A percentile compares a stretch with the other conserved stretches of the same genome.
Evolutionary conservation across 192 early-diverging fungal genomes (phyloP).

Genomic region (Dissophora ornata): DNA sequence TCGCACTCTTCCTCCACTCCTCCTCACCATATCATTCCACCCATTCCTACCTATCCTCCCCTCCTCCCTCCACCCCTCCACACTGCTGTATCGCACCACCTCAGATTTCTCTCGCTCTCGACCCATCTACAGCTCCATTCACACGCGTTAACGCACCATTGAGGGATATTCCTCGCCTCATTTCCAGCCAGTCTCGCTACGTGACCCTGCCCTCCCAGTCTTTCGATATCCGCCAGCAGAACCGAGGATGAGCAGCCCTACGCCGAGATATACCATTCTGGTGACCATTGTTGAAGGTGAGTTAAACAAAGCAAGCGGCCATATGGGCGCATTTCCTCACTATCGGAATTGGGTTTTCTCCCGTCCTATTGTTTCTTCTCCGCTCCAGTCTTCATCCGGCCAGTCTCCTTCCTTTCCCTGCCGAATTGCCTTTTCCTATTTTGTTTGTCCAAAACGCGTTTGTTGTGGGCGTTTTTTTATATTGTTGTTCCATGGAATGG

Average conservation of each 20-base stretch:
- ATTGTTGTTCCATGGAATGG: too few relatives aligned
- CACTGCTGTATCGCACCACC: too few relatives aligned
- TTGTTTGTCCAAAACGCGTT: too few relatives aligned
- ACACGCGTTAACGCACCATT: background rate
- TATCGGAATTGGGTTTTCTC: background rate
- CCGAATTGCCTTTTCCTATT: too few relatives aligned
- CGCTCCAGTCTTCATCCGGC: background rate
- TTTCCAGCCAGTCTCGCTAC: background rate
- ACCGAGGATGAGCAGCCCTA: slow-evolving; percentile 25
- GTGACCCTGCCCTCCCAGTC: background rate
- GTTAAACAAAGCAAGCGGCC: background rate
- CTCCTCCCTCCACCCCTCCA: too few relatives aligned
- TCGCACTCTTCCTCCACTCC: background rate
- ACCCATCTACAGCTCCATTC: background rate
- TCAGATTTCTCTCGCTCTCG: background rate
- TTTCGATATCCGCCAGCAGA: background rate
- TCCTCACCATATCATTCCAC: background rate
- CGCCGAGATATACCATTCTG: slow-evolving; percentile 55
- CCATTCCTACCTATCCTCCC: background rate
- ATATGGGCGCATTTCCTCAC: background rate
- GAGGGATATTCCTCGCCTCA: background rate
- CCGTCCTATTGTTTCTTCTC: too few relatives aligned
- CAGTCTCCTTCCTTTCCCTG: too few relatives aligned
- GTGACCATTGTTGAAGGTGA: slow-evolving; percentile 55
- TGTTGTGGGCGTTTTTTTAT: too few relatives aligned